Evolutionary conservation across 208 protist genomes (phyloP).

Genomic region (Balamuthia mandrillaris): DNA sequence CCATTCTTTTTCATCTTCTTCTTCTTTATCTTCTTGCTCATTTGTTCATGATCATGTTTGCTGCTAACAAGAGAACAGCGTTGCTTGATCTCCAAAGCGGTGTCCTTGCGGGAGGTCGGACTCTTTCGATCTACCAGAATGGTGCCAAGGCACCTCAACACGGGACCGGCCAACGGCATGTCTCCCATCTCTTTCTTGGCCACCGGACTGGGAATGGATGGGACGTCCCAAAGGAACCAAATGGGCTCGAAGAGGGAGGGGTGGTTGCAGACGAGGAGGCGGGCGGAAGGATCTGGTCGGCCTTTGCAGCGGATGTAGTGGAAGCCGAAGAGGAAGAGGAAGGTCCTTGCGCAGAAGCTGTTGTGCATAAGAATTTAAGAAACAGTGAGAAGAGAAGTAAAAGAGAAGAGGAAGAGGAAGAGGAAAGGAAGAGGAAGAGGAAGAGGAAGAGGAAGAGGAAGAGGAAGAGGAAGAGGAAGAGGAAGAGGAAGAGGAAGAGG

Average conservation of each 20-base stretch:
- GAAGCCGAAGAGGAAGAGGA: slow-evolving; percentile 4
- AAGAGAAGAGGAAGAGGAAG: background rate
- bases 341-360: background rate
- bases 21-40: too few relatives aligned
- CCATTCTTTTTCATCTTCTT: background rate
- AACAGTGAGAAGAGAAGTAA: background rate
- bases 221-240: background rate
- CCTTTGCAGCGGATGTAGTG: background rate
- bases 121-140: background rate
- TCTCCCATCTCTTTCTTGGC: background rate
- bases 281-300: background rate
- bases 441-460: too few relatives aligned
- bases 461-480: background rate
- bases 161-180: background rate
- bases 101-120: background rate
- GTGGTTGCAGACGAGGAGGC: slow-evolving; percentile 2
- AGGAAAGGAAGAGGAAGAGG: background rate
- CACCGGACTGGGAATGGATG: background rate
- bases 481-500: background rate
- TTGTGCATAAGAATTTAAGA: background rate
- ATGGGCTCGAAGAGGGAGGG: slow-evolving; percentile 10
- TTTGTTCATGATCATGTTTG: too few relatives aligned
- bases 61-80: too few relatives aligned
- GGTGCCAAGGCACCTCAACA: background rate
- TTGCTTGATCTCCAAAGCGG: too few relatives aligned